Evolutionary conservation across 2,329 filamentous ascomycete species (phyloP), one percentile per base, ranked within the genome.

Genomic region (Botrytis deweyae): DNA sequence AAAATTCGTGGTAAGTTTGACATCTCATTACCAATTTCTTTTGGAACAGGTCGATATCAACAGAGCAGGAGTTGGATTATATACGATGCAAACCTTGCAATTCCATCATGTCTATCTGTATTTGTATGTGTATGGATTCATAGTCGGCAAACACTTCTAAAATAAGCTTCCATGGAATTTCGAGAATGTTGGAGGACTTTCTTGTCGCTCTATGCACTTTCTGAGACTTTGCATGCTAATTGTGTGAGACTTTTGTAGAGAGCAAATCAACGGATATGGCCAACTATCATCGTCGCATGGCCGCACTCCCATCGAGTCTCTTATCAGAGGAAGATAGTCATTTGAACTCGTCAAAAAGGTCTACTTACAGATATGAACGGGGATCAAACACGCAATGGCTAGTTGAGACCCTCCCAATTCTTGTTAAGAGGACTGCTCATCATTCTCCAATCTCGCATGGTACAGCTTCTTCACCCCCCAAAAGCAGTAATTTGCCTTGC

Each of bases 201-300:
- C 8, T 68, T 58, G 8, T 55, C 36, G 10, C 25, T 4, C 22
- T 29, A 58, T 44, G 49, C n/a, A 42, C n/a, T 10, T 33, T 44
- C 9, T 58, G 36, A 42, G 58, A 42, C 8, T 69, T 55, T 69
- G 22, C n/a, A 69, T 58, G n/a, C 66, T 69, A 69, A 69, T 38
- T 18, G 2, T 42, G 22, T 69, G n/a, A 42, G 20, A 18, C 20
- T 2, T 58, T 40, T 18, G 14, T 69, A 69, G 38, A 33, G 14
- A 33, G 49, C 49, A 58, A 33, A 44, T 38, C 9, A 25, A 6
- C 4, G 22, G 55, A 16, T 52, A 69, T 69, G 66, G 38, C 49
- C 36, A 69, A 58, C 25, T 36, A n/a, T 25, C 55, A 69, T 44
- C 25, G 36, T 58, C 66, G 36, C n/a, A 29, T n/a, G 6, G 25